A percentile compares a stretch with the other conserved stretches of the same genome.
phyloP scores from a whole-genome alignment of 129 eudicot genomes.

The Dittrichia graveolens region DNA sequence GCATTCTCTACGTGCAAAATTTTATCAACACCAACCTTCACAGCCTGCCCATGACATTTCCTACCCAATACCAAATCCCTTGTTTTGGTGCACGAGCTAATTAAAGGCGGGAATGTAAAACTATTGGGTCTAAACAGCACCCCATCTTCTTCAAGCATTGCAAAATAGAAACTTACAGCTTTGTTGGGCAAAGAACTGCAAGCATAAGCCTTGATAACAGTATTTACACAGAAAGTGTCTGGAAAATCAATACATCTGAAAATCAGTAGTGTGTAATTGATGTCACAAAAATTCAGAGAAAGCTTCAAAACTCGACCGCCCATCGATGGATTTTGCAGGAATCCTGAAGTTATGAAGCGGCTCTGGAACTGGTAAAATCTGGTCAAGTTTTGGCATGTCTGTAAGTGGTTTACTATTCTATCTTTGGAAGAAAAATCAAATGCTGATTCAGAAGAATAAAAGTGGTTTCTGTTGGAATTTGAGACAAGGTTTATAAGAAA shows the following conservation, averaged over 20 bases:
- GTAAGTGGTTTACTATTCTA: constrained; percentile 10
- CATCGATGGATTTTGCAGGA: constrained; percentile 52
- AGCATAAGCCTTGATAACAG: constrained; percentile 62
- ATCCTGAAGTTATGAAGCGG: constrained; percentile 56
- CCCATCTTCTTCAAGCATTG: constrained; percentile 55
- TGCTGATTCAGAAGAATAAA: constrained; percentile 16
- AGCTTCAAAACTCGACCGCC: constrained; percentile 55
- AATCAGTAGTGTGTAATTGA: constrained; percentile 47
- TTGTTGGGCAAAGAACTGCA: constrained; percentile 37
- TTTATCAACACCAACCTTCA: constrained; percentile 76
- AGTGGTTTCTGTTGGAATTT: constrained; percentile 28
- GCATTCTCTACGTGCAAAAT: constrained; percentile 68
- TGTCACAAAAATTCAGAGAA: constrained; percentile 38
- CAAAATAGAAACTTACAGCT: constrained; percentile 53
- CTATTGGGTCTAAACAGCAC: constrained; percentile 52
- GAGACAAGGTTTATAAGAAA: constrained; percentile 9
- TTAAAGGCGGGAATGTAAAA: constrained; percentile 61
- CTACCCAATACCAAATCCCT: constrained; percentile 47
- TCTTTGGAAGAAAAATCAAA: constrained; percentile 8
- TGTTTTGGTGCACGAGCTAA: constrained; percentile 59
- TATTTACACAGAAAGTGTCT: constrained; percentile 64
- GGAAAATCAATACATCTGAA: constrained; percentile 49
- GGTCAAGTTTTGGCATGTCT: constrained; percentile 38
- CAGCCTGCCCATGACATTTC: constrained; percentile 76
- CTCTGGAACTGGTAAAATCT: constrained; percentile 68